Evolutionary conservation across 441 rosid genomes (phyloP), one percentile per base, ranked within the genome.

Genomic region (Rhodomyrtus psidioides): DNA sequence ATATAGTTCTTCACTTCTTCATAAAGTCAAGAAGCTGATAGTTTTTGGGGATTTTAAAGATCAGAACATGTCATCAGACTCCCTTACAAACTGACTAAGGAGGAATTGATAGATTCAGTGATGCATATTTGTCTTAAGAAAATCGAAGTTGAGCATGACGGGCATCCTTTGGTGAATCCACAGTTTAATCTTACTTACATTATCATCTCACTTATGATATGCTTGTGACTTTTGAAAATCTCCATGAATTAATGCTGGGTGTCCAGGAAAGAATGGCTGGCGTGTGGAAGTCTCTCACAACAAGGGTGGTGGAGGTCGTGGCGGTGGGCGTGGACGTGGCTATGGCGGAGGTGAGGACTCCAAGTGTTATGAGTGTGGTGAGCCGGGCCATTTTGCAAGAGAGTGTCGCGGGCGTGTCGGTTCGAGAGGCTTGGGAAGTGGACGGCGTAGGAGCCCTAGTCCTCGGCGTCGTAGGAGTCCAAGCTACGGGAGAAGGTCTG

Each of bases 291-390:
- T 96, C 85, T 96, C 99, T 59, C 98, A 95, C 86, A 96, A 92
- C 23, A 95, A 91, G 85, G 96, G 98, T 82, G 94, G 94, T 51
- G 95, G 96, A 76, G 94, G 98, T 27, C 79, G 79, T 21, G 82
- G 88, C 2, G 82, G 92, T 55, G 90, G 93, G 27, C 92, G 92
- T 84, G 92, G 94, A 8, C 93, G 94, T 83, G 92, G 93, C 4
- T 94, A 92, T 54, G 93, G 95, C 19, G 96, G 96, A 84, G 93
- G 94, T 86, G 96, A 94, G 53, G 97, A 96, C 86, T 88, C 92
- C 88, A 97, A 97, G 91, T 97, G 99, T 89, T 97, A 95, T 81
- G 97, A 96, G 86, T 97, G 98, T 83, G 99, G 99, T 54, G 97
- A 96, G 84, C 92, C 94, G 81, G 99, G 99, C 82, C 98, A 97